Conservation (phyloP, 148 eudicot genomes). For the Rhododendron ovatum region DNA sequence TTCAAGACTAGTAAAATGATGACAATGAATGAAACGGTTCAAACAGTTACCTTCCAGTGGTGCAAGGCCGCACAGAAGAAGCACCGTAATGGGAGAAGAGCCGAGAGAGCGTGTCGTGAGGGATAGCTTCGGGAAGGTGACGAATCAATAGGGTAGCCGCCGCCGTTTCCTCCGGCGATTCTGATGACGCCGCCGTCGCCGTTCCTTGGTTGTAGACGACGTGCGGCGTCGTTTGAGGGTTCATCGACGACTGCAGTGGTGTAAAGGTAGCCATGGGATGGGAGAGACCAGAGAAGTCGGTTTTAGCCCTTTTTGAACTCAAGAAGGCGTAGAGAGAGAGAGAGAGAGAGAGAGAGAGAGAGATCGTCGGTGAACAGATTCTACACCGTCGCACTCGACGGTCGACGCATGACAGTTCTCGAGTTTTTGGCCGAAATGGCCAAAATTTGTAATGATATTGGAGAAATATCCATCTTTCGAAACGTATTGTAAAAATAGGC, state of each 20-base stretch:
- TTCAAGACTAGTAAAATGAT: neutral
- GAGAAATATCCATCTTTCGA: too few species aligned
- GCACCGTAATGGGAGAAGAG: conserved; percentile 84
- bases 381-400: neutral
- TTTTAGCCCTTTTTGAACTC: neutral
- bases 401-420: neutral
- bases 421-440: too few species aligned
- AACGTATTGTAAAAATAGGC: too few species aligned
- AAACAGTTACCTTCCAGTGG: conserved; percentile 42
- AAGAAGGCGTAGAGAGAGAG: neutral
- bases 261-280: conserved; percentile 17
- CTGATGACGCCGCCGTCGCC: conserved; percentile 9
- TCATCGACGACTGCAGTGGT: conserved; percentile 15
- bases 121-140: conserved; percentile 84
- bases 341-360: neutral
- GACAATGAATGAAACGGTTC: neutral
- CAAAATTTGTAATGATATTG: too few species aligned
- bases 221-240: conserved; percentile 4
- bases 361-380: neutral
- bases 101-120: conserved; percentile 55
- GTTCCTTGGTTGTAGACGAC: conserved; percentile 7
- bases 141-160: conserved; percentile 63
- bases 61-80: conserved; percentile 58
- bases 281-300: neutral
- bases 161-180: conserved; percentile 17